Percentiles rank a stretch among this genome's conserved stretches.
Evolutionary conservation across 306 rosid genomes (phyloP).

Genomic region (Acacia confusa): DNA sequence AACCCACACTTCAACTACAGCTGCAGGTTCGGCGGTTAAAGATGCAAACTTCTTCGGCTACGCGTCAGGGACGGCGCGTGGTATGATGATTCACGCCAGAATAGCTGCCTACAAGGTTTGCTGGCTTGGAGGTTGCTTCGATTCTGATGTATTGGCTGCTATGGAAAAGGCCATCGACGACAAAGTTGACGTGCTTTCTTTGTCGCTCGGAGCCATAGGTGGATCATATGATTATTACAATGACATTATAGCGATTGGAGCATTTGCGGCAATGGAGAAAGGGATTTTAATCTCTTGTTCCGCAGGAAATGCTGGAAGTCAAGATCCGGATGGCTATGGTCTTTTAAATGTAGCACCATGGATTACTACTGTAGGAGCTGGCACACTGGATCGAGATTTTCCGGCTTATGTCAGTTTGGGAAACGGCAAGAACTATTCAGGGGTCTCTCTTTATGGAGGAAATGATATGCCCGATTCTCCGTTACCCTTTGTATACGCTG

Average conservation of each 20-base stretch:
- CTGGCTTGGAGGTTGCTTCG: constrained; percentile 52
- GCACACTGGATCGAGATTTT: constrained; percentile 90
- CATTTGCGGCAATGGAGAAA: constrained; percentile 77
- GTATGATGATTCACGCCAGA: constrained; percentile 73
- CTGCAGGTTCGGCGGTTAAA: constrained; percentile 59
- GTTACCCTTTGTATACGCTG: constrained; percentile 56
- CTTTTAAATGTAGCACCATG: constrained; percentile 78
- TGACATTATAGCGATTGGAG: constrained; percentile 63
- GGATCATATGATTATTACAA: constrained; percentile 40
- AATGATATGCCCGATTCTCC: constrained; percentile 23
- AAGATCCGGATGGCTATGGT: constrained; percentile 16
- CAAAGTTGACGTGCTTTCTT: constrained; percentile 62
- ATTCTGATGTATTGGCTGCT: constrained; percentile 65
- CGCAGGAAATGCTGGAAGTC: constrained; percentile 79
- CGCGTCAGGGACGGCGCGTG: constrained; percentile 76
- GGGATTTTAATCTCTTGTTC: constrained; percentile 72
- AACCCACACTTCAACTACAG: constrained; percentile 77
- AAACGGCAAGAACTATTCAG: constrained; percentile 61
- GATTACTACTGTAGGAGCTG: constrained; percentile 89
- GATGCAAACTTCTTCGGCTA: constrained; percentile 58
- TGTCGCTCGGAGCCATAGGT: constrained; percentile 63
- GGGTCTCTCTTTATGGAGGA: constrained; percentile 58
- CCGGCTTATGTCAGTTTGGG: constrained; percentile 67
- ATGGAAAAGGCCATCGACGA: constrained; percentile 75
- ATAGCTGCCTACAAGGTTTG: constrained; percentile 77